phyloP scores from a whole-genome alignment of 305 asterid genomes.

The Fraxinus baroniana region DNA sequence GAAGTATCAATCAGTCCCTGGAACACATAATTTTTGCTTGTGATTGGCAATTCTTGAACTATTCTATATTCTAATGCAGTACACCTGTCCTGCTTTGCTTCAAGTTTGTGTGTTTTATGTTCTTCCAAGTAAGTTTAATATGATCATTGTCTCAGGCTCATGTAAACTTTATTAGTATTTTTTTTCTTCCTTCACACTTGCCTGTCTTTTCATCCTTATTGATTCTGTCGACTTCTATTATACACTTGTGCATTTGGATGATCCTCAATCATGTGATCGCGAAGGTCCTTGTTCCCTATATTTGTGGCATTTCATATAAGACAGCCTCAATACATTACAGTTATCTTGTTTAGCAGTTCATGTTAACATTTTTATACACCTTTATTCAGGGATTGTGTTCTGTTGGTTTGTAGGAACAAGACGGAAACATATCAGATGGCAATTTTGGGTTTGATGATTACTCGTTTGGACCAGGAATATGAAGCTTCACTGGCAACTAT shows the following conservation, averaged over 20 bases:
- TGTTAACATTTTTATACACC: neutral
- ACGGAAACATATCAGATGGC: constrained; percentile 43
- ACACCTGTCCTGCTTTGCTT: neutral
- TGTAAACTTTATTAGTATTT: neutral
- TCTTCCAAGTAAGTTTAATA: neutral
- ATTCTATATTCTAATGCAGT: neutral
- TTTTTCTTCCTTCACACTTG: neutral
- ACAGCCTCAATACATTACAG: neutral
- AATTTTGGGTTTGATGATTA: constrained; percentile 46
- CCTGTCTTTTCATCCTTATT: neutral
- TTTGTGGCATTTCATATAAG: neutral
- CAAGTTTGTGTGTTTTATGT: neutral
- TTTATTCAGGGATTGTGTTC: neutral
- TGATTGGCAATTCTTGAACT: neutral
- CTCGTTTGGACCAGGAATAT: constrained; percentile 50
- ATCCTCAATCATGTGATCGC: neutral
- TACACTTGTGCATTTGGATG: neutral
- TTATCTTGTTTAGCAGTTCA: neutral
- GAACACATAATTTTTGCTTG: neutral
- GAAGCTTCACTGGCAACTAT: constrained; percentile 17
- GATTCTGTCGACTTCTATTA: neutral
- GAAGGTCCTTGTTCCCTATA: neutral
- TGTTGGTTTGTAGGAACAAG: constrained; percentile 59
- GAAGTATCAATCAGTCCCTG: neutral
- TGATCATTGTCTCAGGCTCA: neutral